Conservation (phyloP, 139 green algal genomes). For the Nannochloris sp. region DNA sequence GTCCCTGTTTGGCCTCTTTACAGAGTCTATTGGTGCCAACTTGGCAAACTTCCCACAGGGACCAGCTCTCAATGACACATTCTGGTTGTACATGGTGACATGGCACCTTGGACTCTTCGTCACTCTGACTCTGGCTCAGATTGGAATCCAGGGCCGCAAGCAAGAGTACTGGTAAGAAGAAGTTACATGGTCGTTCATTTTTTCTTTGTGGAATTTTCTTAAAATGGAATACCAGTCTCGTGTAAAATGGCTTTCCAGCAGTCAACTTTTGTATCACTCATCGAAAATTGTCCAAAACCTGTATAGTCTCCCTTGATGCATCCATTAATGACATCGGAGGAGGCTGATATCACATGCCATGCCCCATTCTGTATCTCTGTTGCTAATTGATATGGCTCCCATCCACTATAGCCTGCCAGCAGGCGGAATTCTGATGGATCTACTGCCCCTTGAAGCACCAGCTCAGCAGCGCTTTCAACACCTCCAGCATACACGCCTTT, state of each 20-base stretch:
- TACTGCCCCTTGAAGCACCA: conserved; percentile 19
- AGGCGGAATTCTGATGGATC: conserved; percentile 23
- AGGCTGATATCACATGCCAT: conserved; percentile 20
- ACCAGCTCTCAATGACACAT: conserved; percentile 41
- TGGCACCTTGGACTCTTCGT: conserved; percentile 65
- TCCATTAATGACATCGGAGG: conserved; percentile 10
- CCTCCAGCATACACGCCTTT: conserved; percentile 31
- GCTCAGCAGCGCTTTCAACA: conserved; percentile 19
- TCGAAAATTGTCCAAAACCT: not conserved
- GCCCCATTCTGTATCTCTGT: conserved; percentile 7
- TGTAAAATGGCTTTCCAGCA: conserved; percentile 2
- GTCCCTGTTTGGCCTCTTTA: conserved; percentile 70
- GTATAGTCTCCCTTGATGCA: conserved; percentile 14
- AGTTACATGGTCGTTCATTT: not conserved
- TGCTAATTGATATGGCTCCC: conserved; percentile 26
- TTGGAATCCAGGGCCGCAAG: conserved; percentile 44
- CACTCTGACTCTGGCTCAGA: conserved; percentile 48
- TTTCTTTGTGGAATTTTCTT: not conserved
- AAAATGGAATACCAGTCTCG: not conserved
- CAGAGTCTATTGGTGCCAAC: conserved; percentile 48
- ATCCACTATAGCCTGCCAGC: conserved; percentile 27
- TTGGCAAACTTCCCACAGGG: conserved; percentile 72
- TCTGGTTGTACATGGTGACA: conserved; percentile 38
- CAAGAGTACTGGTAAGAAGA: conserved; percentile 14
- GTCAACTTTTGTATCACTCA: not conserved